These are phyloP conservation scores for Cladophialophora chaetospira DNA, from an alignment of 2,329 filamentous ascomycete species.

Conservation along the genomic window DNA sequence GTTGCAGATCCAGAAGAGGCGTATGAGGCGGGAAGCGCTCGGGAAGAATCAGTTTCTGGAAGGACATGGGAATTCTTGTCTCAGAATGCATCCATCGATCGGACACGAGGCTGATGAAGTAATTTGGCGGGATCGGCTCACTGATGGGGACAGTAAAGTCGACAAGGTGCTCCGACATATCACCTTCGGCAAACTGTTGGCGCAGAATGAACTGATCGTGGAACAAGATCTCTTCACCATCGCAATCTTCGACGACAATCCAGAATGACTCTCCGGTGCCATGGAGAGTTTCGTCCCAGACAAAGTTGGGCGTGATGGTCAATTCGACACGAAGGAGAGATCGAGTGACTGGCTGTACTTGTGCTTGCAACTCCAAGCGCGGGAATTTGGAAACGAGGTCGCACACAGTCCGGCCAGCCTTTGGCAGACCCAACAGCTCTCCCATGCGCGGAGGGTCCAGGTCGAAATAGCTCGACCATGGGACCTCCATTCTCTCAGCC, in stretches of 20 bases:
- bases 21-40: constrained; percentile 96
- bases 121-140: constrained; percentile 97
- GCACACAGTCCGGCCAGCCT: constrained; percentile 82
- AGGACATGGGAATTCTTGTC: constrained; percentile 87
- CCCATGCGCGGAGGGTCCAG: constrained; percentile 96
- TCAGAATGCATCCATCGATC: constrained; percentile 99
- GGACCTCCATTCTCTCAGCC: constrained; percentile 90
- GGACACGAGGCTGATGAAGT: constrained; percentile 93
- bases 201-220: constrained; percentile 92
- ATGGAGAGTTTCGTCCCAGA: constrained; percentile 90
- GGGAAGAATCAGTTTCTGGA: constrained; percentile 90
- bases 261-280: constrained; percentile 90
- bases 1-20: constrained; percentile 86
- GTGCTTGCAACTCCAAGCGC: constrained; percentile 85
- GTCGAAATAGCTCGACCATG: constrained; percentile 92
- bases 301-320: constrained; percentile 89
- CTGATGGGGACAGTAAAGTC: constrained; percentile 96
- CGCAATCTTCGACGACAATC: constrained; percentile 96
- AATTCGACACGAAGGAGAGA: constrained; percentile 90
- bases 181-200: constrained; percentile 80
- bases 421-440: constrained; percentile 86
- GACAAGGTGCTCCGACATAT: constrained; percentile 89
- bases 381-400: constrained; percentile 89
- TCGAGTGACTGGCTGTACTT: constrained; percentile 90
- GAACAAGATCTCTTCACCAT: constrained; percentile 93